phyloP scores from a whole-genome alignment of 2,329 filamentous ascomycete genomes.

The Ascosphaera apis region DNA sequence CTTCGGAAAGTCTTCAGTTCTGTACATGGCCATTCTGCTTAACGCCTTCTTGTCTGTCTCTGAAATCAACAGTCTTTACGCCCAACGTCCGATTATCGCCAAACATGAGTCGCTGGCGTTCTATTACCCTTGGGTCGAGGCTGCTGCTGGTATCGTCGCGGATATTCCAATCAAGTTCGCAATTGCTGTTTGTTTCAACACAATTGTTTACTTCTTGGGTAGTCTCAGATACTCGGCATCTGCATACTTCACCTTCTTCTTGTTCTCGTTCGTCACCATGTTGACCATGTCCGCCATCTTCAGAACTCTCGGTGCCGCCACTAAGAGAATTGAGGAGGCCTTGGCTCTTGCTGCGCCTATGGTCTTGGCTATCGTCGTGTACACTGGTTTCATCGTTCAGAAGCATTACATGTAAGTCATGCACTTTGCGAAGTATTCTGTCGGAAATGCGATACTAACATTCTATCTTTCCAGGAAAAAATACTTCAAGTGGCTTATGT shows the following conservation, averaged over 20 bases:
- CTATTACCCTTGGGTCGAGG: conserved; percentile 76
- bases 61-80: conserved; percentile 56
- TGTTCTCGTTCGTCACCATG: conserved; percentile 36
- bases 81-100: conserved; percentile 77
- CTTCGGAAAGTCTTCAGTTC: conserved; percentile 51
- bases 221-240: conserved; percentile 30
- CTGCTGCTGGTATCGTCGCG: conserved; percentile 60
- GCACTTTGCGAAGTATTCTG: not conserved
- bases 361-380: conserved; percentile 36
- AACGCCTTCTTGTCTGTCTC: conserved; percentile 41
- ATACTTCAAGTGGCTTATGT: conserved; percentile 47
- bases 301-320: conserved; percentile 34
- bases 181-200: conserved; percentile 54
- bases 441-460: not conserved
- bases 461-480: conserved; percentile 18
- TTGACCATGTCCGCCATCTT: conserved; percentile 37
- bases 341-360: conserved; percentile 32
- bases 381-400: conserved; percentile 39
- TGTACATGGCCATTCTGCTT: conserved; percentile 62
- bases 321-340: conserved; percentile 38
- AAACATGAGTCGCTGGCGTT: conserved; percentile 75
- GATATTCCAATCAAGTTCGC: conserved; percentile 66
- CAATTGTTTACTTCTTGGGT: conserved; percentile 69
- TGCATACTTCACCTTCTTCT: conserved; percentile 39
- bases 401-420: conserved; percentile 15